Conservation (phyloP, 2,329 filamentous ascomycete species). For the Rachicladosporium sp. region DNA sequence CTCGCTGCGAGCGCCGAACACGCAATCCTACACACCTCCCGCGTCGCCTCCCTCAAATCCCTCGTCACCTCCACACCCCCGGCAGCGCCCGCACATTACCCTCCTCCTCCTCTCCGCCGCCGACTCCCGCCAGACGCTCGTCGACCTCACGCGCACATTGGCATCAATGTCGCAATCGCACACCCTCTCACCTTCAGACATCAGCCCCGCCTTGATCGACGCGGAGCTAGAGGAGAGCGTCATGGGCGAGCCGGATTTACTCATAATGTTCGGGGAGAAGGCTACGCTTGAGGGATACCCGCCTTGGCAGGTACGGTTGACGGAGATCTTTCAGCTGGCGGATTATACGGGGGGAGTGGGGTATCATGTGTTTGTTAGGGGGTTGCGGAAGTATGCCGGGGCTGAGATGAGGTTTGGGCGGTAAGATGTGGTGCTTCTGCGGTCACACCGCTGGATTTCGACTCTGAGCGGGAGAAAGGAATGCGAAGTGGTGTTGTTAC, state of each 20-base stretch:
- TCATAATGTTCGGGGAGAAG: constrained; percentile 75
- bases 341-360: constrained; percentile 49
- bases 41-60: constrained; percentile 10
- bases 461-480: no score
- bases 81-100: constrained; percentile 33
- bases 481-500: no score
- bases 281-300: constrained; percentile 84
- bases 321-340: constrained; percentile 68
- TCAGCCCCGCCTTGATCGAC: constrained; percentile 76
- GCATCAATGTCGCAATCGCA: constrained; percentile 87
- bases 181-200: constrained; percentile 70
- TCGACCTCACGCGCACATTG: constrained; percentile 88
- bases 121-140: constrained; percentile 84
- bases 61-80: constrained; percentile 13
- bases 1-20: constrained; percentile 59
- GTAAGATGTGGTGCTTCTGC: no score
- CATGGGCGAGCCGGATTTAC: constrained; percentile 78
- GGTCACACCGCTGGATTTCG: no score
- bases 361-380: constrained; percentile 85
- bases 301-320: constrained; percentile 89
- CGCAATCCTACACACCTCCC: constrained; percentile 44
- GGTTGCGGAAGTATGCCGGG: constrained; percentile 68
- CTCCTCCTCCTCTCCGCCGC: constrained; percentile 75
- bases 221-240: constrained; percentile 68
- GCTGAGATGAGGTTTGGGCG: constrained; percentile 79